A percentile compares a stretch with the other conserved stretches of the same genome.
phyloP scores from a whole-genome alignment of 2,329 filamentous ascomycete species.

The Leptosphaerulina australis region DNA sequence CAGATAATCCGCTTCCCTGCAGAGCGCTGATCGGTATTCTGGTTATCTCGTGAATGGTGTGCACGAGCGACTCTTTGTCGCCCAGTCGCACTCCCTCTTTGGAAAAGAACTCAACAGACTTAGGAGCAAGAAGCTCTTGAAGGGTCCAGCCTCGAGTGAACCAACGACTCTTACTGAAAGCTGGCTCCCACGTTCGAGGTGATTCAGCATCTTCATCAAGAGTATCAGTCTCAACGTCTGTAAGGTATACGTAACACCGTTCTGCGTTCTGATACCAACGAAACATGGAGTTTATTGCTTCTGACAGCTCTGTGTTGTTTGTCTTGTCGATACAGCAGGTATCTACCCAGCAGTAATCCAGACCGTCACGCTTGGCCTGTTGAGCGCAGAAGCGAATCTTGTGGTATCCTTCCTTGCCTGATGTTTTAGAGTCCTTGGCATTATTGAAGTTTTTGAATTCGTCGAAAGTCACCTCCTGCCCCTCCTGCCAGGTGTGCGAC shows the following conservation, averaged over 20 bases:
- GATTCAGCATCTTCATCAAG: background rate
- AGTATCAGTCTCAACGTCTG: conserved; percentile 7
- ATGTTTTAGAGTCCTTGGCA: too few species aligned
- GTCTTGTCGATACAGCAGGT: too few species aligned
- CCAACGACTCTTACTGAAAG: conserved; percentile 17
- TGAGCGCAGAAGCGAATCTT: too few species aligned
- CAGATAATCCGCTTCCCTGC: background rate
- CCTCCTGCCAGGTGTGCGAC: conserved; percentile 9
- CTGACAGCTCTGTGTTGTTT: too few species aligned
- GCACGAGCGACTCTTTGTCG: conserved; percentile 7
- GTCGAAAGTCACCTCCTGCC: conserved; percentile 41
- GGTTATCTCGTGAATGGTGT: conserved; percentile 14
- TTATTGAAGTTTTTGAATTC: too few species aligned
- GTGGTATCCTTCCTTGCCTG: too few species aligned
- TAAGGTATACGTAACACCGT: conserved; percentile 11
- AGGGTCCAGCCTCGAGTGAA: conserved; percentile 21
- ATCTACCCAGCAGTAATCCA: too few species aligned
- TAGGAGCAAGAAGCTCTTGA: conserved; percentile 25
- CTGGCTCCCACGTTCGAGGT: background rate
- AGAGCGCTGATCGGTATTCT: conserved; percentile 14
- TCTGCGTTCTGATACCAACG: conserved; percentile 3
- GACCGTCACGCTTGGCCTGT: conserved; percentile 2
- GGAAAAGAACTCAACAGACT: conserved; percentile 25
- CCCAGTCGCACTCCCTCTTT: conserved; percentile 13
- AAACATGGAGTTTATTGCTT: too few species aligned